Evolutionary conservation across 345 rosid genomes (phyloP).

Genomic region (Salix brachista): DNA sequence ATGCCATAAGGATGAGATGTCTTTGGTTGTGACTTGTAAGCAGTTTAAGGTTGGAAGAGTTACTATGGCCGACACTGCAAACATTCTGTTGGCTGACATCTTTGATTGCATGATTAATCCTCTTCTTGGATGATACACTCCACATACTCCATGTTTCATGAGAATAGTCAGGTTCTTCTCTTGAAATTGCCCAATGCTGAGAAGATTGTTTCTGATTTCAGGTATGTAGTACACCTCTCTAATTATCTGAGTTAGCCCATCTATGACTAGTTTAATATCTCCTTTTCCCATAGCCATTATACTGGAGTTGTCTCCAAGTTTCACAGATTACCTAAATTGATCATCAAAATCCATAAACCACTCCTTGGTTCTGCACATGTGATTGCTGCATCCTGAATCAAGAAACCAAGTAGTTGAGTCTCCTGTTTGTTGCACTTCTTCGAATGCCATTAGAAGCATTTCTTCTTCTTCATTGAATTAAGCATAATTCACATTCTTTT

Average conservation of each 20-base stretch:
- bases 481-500: no score
- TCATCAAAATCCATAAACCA: no score
- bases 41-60: neutral
- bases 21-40: neutral
- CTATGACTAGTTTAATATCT: neutral
- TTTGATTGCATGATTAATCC: slow-evolving; percentile 1
- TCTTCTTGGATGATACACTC: neutral
- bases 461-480: no score
- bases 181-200: slow-evolving; percentile 4
- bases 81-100: neutral
- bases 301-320: neutral
- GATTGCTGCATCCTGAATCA: no score
- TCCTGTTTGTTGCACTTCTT: no score
- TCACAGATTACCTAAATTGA: no score
- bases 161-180: slow-evolving; percentile 6
- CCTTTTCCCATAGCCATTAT: slow-evolving; percentile 8
- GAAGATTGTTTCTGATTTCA: neutral
- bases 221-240: neutral
- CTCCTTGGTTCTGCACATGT: no score
- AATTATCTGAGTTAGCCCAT: neutral
- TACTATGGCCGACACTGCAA: neutral
- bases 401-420: no score
- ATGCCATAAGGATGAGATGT: slow-evolving; percentile 8
- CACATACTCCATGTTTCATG: slow-evolving; percentile 16
- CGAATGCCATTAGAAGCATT: no score